A percentile compares a stretch with the other conserved stretches of the same genome.
These are phyloP conservation scores for Trichoderma lentiforme DNA, from an alignment of 2,329 filamentous ascomycete genomes.

Conservation along the genomic window DNA sequence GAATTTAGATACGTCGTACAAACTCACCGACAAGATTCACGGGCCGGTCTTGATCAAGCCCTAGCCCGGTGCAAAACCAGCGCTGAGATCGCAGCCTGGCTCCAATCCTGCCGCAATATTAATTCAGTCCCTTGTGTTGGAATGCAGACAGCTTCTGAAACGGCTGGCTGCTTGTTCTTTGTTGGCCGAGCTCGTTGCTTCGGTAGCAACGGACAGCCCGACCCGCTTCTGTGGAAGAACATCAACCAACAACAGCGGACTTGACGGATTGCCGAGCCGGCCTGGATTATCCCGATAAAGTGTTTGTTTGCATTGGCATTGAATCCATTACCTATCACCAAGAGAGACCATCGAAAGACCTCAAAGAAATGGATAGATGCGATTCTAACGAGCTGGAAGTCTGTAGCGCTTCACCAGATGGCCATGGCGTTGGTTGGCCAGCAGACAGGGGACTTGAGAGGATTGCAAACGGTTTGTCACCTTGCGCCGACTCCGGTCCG, in stretches of 20 bases:
- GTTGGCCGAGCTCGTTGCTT: not conserved
- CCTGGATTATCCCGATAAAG: not conserved
- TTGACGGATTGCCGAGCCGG: not conserved
- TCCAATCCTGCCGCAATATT: not conserved
- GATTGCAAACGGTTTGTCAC: not conserved
- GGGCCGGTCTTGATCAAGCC: not conserved
- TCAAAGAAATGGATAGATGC: not conserved
- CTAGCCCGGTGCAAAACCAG: not conserved
- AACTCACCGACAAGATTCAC: not conserved
- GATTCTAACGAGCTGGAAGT: not conserved
- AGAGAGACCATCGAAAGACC: not conserved
- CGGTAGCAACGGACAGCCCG: not conserved
- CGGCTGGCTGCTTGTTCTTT: not conserved
- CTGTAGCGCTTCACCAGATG: not conserved
- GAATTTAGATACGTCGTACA: not conserved
- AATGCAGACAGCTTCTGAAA: not conserved
- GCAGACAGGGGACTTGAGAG: not conserved
- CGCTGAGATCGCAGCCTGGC: not conserved
- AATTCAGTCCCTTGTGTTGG: not conserved
- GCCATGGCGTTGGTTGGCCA: not conserved
- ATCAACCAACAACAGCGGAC: not conserved
- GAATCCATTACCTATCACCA: not conserved
- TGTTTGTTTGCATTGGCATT: not conserved
- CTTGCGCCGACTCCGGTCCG: not conserved
- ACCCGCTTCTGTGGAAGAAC: not conserved